Evolutionary conservation across 345 rosid genomes (phyloP), one percentile per base, ranked within the genome.

Genomic region (Syzygium aromaticum): DNA sequence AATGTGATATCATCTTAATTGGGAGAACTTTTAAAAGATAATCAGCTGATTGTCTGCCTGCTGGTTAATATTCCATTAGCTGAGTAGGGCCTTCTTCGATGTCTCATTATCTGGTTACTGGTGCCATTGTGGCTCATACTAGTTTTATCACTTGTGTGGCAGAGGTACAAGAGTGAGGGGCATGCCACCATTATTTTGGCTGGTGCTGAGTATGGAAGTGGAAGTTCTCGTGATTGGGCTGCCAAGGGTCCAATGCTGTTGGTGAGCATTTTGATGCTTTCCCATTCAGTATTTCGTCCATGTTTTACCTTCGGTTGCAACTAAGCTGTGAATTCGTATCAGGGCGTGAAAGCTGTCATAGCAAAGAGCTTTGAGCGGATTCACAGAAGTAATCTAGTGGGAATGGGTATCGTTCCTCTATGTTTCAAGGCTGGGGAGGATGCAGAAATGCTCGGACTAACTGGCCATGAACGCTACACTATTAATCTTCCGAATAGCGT

Each of bases 221-320:
- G 99, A 90, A 96, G 99, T 91, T 96, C 99, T 88, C 97, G 98
- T n/a, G 99, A 95, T 88, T 96, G 99, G 99, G 99, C 99, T 90
- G 99, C 99, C 52, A 96, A 96, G 95, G 99, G 99, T 89, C 98
- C 99, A 54, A 95, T 92, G 95, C 92, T 95, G 87, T 94, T 95
- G 97, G 98, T 96, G 90, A 40, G 88, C 73, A 86, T 52, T 84
- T 82, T 84, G 23, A 22, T 25, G 51, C 23, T 25, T n/a, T 51
- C 61, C 52, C 54, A 56, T 85, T 86, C 25, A 53, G 6, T 87
- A 86, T 4, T 63, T 30, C 38, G 4, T 8, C 23, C 84, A 46
- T 27, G 27, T 85, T 7, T 8, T 59, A 51, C 84, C 63, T 46
- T 51, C 22, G 27, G 7, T 86, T 43, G 46, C 51, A 56, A 13